Evolutionary conservation across 495 filamentous ascomycete genomes (phyloP).

Genomic region (Neurospora tetraspora): DNA sequence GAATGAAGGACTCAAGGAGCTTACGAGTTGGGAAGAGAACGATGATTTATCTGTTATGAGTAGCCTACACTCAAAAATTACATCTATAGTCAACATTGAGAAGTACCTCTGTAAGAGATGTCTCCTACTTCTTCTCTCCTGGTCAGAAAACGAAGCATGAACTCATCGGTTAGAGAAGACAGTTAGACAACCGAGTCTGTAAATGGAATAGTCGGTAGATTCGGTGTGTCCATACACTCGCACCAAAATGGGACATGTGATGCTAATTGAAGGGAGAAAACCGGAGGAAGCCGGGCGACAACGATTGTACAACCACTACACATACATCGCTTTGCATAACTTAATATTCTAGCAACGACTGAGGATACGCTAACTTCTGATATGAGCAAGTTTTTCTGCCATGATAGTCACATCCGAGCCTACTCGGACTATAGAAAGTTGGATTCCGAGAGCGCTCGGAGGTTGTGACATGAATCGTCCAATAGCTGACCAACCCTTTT

Average conservation of each 20-base stretch:
- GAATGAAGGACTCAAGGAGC: not conserved
- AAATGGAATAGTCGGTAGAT: not conserved
- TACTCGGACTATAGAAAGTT: not conserved
- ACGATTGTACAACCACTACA: not conserved
- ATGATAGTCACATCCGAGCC: not conserved
- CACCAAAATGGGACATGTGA: not conserved
- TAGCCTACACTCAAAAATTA: not conserved
- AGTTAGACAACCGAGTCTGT: not conserved
- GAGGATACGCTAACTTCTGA: not conserved
- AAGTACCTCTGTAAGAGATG: not conserved
- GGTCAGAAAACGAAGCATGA: not conserved
- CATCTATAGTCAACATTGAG: not conserved
- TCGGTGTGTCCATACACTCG: not conserved
- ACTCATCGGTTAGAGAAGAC: not conserved
- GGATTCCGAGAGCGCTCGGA: not conserved
- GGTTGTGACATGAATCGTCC: not conserved
- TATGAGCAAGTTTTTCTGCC: not conserved
- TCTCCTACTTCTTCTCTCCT: not conserved
- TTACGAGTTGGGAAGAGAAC: not conserved
- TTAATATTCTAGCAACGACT: not conserved
- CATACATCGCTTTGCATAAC: not conserved
- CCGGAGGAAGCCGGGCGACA: not conserved
- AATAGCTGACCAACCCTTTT: not conserved
- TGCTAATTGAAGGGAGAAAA: not conserved
- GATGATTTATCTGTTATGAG: not conserved